Percentiles rank a stretch among this genome's conserved stretches.
phyloP scores from a whole-genome alignment of 2,329 filamentous ascomycete genomes.

The Penicillium sp. region DNA sequence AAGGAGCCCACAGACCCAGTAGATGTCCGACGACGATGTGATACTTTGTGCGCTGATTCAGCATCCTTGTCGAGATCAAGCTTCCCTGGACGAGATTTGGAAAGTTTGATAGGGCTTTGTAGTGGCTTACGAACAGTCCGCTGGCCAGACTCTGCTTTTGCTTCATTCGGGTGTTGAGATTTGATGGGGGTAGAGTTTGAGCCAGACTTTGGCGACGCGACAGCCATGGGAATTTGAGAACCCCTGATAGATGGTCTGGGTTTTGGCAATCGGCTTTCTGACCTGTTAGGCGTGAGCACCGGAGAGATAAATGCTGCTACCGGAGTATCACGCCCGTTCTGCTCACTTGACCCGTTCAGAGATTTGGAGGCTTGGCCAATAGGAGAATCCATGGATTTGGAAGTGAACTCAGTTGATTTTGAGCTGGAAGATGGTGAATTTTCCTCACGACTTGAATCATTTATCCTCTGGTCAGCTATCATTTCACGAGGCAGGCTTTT shows the following conservation, averaged over 20 bases:
- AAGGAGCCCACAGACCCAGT: slow-evolving; percentile 32
- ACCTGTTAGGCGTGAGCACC: neutral
- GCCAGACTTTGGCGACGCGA: neutral
- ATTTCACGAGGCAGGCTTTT: neutral
- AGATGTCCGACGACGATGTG: slow-evolving; percentile 27
- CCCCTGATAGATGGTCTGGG: neutral
- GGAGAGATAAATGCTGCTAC: neutral
- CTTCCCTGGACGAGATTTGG: slow-evolving; percentile 24
- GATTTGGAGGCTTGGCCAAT: neutral
- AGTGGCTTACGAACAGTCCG: slow-evolving; percentile 25
- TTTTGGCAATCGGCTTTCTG: neutral
- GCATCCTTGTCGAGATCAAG: slow-evolving; percentile 22
- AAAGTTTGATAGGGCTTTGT: slow-evolving; percentile 37
- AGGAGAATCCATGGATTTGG: neutral
- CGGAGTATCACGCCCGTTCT: neutral
- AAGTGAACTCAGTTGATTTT: neutral
- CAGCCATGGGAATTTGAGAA: slow-evolving; percentile 6
- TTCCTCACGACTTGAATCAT: neutral
- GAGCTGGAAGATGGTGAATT: neutral
- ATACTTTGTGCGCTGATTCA: slow-evolving; percentile 6
- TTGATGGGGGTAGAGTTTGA: neutral
- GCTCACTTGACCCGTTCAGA: neutral
- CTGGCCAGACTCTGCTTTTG: slow-evolving; percentile 6
- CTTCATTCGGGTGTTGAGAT: neutral
- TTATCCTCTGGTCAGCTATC: too few relatives aligned